Conservation (phyloP, 2,329 filamentous ascomycete genomes). For the Dactylellina haptotyla region DNA sequence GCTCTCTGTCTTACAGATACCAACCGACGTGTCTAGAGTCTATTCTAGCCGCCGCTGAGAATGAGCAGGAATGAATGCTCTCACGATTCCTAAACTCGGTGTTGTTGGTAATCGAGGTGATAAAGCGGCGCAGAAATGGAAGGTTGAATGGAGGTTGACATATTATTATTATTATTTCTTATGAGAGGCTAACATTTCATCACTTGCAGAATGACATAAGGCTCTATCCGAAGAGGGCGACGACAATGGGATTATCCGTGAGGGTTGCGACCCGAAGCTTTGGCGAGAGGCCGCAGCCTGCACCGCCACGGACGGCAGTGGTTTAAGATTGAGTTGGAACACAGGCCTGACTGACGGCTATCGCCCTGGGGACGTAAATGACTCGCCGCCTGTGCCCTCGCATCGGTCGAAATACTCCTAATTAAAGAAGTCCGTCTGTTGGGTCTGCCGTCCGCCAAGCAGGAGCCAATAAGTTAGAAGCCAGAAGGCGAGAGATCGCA, state of each 20-base stretch:
- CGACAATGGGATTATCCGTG: neutral
- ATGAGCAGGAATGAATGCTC: too few species aligned
- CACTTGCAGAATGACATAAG: too few species aligned
- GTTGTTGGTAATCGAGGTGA: too few species aligned
- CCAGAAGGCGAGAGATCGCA: neutral
- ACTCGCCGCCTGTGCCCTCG: neutral
- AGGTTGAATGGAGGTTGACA: too few species aligned
- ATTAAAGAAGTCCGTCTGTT: neutral
- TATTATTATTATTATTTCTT: too few species aligned
- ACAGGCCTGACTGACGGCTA: neutral
- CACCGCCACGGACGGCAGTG: neutral
- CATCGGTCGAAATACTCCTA: neutral
- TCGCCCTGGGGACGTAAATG: neutral
- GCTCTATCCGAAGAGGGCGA: too few species aligned
- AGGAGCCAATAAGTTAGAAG: neutral
- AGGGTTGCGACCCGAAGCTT: neutral
- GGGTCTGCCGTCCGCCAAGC: slow-evolving; percentile 1
- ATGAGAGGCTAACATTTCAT: too few species aligned
- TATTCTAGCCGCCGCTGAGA: too few species aligned
- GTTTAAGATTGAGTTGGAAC: neutral
- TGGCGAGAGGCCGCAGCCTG: neutral
- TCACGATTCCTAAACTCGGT: too few species aligned
- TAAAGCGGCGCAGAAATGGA: too few species aligned
- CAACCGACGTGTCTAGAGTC: too few species aligned
- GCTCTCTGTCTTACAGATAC: too few species aligned